Conservation (phyloP, 352 stramenopile species). For the Pythium biforme region DNA sequence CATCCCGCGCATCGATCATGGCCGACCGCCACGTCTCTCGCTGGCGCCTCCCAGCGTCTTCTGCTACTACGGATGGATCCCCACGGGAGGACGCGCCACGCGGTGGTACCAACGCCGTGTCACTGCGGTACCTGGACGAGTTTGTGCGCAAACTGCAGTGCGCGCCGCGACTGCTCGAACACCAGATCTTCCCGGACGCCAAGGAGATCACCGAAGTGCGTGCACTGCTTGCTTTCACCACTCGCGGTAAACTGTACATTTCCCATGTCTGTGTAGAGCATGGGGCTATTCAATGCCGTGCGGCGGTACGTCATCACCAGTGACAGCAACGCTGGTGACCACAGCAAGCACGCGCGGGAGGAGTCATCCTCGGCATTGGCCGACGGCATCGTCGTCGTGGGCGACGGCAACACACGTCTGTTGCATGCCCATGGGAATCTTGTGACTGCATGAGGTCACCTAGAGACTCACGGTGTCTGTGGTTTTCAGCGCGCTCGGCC, state of each 20-base stretch:
- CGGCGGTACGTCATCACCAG: constrained; percentile 52
- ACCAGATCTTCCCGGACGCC: constrained; percentile 74
- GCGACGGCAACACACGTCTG: constrained; percentile 77
- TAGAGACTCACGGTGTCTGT: too few relatives aligned
- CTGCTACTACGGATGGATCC: too few relatives aligned
- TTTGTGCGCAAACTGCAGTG: constrained; percentile 83
- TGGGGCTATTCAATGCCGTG: constrained; percentile 83
- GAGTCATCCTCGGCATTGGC: too few relatives aligned
- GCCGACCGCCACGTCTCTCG: constrained; percentile 36
- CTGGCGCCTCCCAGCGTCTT: constrained; percentile 25
- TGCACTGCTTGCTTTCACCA: not conserved
- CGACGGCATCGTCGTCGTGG: constrained; percentile 79
- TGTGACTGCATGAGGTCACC: too few relatives aligned
- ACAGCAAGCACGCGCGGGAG: not conserved
- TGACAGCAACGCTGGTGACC: constrained; percentile 23
- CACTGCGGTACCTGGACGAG: constrained; percentile 82
- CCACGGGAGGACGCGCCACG: not conserved
- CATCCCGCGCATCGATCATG: constrained; percentile 15
- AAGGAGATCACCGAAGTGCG: constrained; percentile 82
- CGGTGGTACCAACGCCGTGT: constrained; percentile 29
- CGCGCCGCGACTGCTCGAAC: constrained; percentile 59
- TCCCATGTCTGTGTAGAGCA: constrained; percentile 54
- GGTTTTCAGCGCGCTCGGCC: constrained; percentile 55
- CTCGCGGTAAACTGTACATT: not conserved
- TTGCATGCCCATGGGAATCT: not conserved